A percentile compares a stretch with the other conserved stretches of the same genome.
Conservation (phyloP, 129 eudicot genomes). For the Chrysanthemum makinoi region DNA sequence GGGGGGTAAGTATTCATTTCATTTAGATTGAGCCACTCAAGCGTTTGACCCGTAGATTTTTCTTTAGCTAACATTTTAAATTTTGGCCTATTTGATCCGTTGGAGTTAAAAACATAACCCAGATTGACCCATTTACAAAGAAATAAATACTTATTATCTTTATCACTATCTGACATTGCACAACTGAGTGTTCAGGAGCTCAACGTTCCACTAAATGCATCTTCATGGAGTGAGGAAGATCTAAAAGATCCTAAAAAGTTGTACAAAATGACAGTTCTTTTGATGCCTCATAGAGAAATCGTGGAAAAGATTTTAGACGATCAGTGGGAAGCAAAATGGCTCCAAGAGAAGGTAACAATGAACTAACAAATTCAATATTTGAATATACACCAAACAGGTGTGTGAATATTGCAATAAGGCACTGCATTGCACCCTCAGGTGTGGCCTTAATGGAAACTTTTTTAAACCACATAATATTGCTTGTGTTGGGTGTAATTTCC, state of each 20-base stretch:
- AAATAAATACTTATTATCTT: not conserved
- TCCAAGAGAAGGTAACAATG: constrained; percentile 49
- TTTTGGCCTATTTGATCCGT: too few relatives aligned
- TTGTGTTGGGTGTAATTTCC: constrained; percentile 18
- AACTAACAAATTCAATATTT: not conserved
- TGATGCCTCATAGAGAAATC: too few relatives aligned
- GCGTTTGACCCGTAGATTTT: too few relatives aligned
- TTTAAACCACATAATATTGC: not conserved
- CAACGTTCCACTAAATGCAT: constrained; percentile 68
- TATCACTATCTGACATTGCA: constrained; percentile 8
- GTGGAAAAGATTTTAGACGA: too few relatives aligned
- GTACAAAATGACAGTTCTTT: constrained; percentile 82
- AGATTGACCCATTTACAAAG: too few relatives aligned
- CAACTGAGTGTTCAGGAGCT: constrained; percentile 48
- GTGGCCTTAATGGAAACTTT: too few relatives aligned
- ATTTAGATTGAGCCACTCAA: too few relatives aligned
- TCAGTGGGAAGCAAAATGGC: constrained; percentile 72
- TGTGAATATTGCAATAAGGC: not conserved
- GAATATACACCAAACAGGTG: constrained; percentile 8
- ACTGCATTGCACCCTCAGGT: too few relatives aligned
- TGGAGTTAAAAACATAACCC: too few relatives aligned
- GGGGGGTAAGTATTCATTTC: constrained; percentile 70
- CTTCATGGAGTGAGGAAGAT: constrained; percentile 87
- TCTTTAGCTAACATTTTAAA: too few relatives aligned
- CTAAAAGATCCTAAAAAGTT: constrained; percentile 83